Conservation (phyloP, 116 monocot genomes). For the Zostera marina region DNA sequence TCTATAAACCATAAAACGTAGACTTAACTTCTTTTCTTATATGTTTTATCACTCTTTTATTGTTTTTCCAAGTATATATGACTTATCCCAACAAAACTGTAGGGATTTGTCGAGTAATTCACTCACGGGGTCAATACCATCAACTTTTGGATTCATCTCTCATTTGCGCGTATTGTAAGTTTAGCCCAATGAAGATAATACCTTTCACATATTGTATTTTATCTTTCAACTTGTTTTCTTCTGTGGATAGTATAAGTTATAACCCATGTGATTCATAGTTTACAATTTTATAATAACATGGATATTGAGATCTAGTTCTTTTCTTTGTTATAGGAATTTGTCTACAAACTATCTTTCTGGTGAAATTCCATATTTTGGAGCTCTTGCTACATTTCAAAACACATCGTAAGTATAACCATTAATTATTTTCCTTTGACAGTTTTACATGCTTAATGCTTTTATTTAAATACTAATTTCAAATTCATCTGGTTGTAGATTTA, state of each 20-base stretch:
- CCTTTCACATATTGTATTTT: neutral
- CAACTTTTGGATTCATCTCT: constrained; percentile 50
- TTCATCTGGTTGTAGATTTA: constrained; percentile 37
- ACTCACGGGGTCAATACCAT: constrained; percentile 69
- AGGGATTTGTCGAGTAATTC: constrained; percentile 97
- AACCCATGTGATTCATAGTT: neutral
- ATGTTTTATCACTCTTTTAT: neutral
- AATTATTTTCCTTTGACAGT: neutral
- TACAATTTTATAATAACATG: neutral
- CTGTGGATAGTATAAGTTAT: neutral
- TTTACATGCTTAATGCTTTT: neutral
- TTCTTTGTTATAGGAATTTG: constrained; percentile 41
- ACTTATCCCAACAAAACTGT: neutral
- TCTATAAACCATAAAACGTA: no score
- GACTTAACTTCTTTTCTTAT: no score
- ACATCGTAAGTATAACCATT: constrained; percentile 52
- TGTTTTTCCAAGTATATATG: neutral
- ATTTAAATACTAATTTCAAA: neutral
- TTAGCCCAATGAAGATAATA: neutral
- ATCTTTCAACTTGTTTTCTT: neutral
- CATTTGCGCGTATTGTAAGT: constrained; percentile 78
- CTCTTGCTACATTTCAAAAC: constrained; percentile 59
- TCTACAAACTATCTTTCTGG: constrained; percentile 96
- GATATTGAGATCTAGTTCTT: neutral
- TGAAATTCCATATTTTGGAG: constrained; percentile 89